These are phyloP conservation scores for Suillus occidentalis DNA, from an alignment of 768 basidiomycete genomes.

Conservation along the genomic window DNA sequence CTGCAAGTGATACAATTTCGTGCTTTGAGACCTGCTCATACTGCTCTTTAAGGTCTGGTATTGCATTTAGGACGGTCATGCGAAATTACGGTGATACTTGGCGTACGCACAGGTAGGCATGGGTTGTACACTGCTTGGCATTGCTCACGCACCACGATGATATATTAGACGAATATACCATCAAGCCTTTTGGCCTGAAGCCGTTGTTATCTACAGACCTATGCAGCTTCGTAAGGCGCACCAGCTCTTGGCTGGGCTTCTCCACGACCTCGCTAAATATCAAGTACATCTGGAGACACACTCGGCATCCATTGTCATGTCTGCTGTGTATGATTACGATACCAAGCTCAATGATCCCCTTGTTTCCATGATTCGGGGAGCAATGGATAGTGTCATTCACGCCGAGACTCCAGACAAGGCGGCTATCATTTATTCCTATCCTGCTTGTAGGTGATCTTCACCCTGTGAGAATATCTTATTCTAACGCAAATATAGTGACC, in stretches of 20 bases:
- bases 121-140: conserved; percentile 32
- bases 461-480: conserved; percentile 12
- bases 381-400: conserved; percentile 17
- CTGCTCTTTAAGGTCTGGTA: conserved; percentile 35
- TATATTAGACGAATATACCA: conserved; percentile 26
- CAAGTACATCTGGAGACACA: conserved; percentile 28
- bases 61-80: conserved; percentile 41
- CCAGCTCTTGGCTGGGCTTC: conserved; percentile 33
- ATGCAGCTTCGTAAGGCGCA: conserved; percentile 33
- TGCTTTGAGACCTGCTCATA: not conserved
- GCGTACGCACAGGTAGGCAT: conserved; percentile 26
- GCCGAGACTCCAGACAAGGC: conserved; percentile 11
- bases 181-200: conserved; percentile 19
- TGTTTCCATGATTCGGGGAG: conserved; percentile 35
- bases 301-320: conserved; percentile 36
- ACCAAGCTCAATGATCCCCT: conserved; percentile 37
- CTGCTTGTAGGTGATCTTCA: conserved; percentile 23
- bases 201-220: conserved; percentile 10
- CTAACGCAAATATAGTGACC: conserved; percentile 32
- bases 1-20: conserved; percentile 27
- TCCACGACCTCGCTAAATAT: conserved; percentile 28
- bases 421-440: conserved; percentile 11
- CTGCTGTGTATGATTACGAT: conserved; percentile 37
- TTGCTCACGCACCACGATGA: conserved; percentile 35
- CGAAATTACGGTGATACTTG: conserved; percentile 33